phyloP scores from a whole-genome alignment of 2,329 filamentous ascomycete genomes.

The Cordyceps cateniannulata region DNA sequence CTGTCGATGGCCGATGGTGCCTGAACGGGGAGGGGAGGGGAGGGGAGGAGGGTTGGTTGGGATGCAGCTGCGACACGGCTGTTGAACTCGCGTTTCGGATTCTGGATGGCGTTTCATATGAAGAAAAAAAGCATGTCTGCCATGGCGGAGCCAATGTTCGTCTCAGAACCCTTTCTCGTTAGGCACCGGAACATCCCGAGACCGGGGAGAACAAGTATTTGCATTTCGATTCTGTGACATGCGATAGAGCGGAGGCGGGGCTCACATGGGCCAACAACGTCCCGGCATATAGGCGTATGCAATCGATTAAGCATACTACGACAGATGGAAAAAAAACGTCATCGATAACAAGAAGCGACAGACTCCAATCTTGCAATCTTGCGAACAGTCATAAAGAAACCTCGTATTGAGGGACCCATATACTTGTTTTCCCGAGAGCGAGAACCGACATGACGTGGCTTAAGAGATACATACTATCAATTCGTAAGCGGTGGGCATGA shows the following conservation, averaged over 20 bases:
- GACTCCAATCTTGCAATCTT: not conserved
- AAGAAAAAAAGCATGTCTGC: not conserved
- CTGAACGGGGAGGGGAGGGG: not conserved
- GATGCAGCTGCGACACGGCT: constrained; percentile 6
- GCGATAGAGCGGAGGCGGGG: no score
- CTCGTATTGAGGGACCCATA: not conserved
- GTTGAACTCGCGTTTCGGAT: constrained; percentile 4
- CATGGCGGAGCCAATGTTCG: not conserved
- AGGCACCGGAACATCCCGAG: not conserved
- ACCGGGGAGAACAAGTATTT: not conserved
- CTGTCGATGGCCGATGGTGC: not conserved
- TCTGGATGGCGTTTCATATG: constrained; percentile 2
- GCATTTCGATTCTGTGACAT: not conserved
- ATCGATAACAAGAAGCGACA: not conserved
- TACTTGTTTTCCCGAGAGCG: no score
- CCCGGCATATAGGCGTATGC: not conserved
- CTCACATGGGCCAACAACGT: not conserved
- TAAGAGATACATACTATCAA: no score
- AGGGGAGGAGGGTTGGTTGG: not conserved
- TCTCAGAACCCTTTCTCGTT: not conserved
- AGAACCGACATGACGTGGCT: no score
- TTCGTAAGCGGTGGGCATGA: no score
- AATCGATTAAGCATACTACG: not conserved
- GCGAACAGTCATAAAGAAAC: not conserved
- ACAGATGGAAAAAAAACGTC: not conserved